phyloP scores from a whole-genome alignment of 768 basidiomycete genomes.

The Suillus luteus region DNA sequence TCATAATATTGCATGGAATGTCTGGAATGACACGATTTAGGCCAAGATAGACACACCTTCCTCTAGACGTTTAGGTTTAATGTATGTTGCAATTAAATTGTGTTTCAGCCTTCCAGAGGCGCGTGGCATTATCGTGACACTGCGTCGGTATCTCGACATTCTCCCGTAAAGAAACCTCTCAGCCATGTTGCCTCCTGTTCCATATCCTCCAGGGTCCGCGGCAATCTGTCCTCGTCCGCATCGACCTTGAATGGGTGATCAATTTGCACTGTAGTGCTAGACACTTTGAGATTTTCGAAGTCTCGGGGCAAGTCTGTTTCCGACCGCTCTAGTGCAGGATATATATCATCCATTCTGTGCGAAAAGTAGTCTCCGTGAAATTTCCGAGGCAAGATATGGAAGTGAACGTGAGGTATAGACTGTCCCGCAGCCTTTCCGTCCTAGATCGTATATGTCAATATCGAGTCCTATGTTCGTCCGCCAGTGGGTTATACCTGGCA shows the following conservation, averaged over 20 bases:
- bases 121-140: background rate
- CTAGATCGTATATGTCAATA: constrained; percentile 39
- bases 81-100: background rate
- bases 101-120: background rate
- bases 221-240: constrained; percentile 65
- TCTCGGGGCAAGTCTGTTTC: constrained; percentile 53
- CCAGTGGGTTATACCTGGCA: constrained; percentile 63
- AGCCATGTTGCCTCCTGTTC: constrained; percentile 76
- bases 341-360: constrained; percentile 67
- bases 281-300: constrained; percentile 24
- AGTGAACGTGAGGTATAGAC: constrained; percentile 80
- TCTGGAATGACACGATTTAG: constrained; percentile 38
- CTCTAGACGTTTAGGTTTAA: background rate
- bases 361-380: constrained; percentile 67
- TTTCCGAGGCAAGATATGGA: constrained; percentile 88
- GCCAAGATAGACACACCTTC: background rate
- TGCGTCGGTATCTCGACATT: background rate
- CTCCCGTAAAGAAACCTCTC: constrained; percentile 49
- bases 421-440: constrained; percentile 88
- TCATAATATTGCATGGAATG: constrained; percentile 36
- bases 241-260: constrained; percentile 56
- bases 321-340: constrained; percentile 72
- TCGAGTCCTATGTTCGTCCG: constrained; percentile 5
- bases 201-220: constrained; percentile 75
- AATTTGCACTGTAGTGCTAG: constrained; percentile 26